Base-by-base conservation (phyloP, 345 rosid species). In the Viola odorata region DNA sequence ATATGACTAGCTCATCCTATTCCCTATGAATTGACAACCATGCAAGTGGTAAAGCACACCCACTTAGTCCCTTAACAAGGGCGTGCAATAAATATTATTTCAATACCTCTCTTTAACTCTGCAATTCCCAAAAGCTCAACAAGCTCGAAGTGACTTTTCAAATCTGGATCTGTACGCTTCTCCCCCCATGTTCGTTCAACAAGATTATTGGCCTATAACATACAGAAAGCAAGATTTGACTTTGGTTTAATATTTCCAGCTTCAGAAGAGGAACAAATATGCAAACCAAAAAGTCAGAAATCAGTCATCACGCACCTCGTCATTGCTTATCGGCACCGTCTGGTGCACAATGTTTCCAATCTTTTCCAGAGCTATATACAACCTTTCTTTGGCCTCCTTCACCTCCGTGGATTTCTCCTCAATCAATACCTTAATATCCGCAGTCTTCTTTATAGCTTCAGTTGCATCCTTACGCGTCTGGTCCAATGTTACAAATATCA, bases 271-370 rank as follows among this genome's bases (percentile, higher is more conserved):
- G n/a, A 42, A 10, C 6, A 42, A 42, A 5, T 42, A 5, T 5
- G 45, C 45, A 42, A 10, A 5, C 45, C 45, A 42, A 42, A 10
- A 42, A 42, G 10, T 10, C 10, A 5, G 45, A 42, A 42, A 42
- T 10, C 5, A 47, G 6, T 5, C 5, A 5, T 36, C 9, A 16
- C 47, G n/a, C 50, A 86, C 96, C 85, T 89, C 96, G 54, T 89
- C 84, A 15, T 84, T 55, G 41, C 68, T 63, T 63, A 86, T 45
- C 0, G 87, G 96, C 54, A 89, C 96, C 0, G 96, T 81, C 73
- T 86, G 89, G 65, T 85, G 96, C 39, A 89, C 78, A 32, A 89
- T 81, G 76, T 89, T 89, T 14, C 96, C 96, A 57, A 89, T 77
- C 0, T 71, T 66, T 58, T 74, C 82, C 58, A 89, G 69, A 65